Evolutionary conservation across 805 yeast species (phyloP), one percentile per base, ranked within the genome.

Genomic region (Nakazawaea wyomingensis): DNA sequence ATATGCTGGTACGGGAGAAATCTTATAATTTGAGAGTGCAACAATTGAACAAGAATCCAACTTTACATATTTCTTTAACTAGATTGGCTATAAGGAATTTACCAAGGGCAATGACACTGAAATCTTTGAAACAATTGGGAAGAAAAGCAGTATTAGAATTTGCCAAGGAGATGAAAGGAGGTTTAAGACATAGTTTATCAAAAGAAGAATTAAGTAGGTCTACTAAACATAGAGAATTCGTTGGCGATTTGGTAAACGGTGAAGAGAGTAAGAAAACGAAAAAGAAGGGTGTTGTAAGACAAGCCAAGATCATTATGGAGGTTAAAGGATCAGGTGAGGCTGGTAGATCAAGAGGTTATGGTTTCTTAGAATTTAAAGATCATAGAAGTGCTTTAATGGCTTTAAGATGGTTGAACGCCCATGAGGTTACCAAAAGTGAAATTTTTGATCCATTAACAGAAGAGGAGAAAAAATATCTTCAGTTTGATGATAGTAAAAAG

Each of bases 271-370:
- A 80, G 53, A 80, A 71, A 48, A 76, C 78, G 43, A 87, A 85
- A 57, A 83, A 88, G 54, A 78, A 76, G 36, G 99, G 99, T 66
- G 87, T 93, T 31, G 96, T 93, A 3, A 82, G 78, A 62, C 98
- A 93, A 65, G 85, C 97, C 20, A 93, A 93, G 68, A 82, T 93
- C 50, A 85, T 93, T 49, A 85, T 78, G 72, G 99, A 93, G 65
- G 85, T 87, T 34, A 91, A 90, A 60, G 96, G 89, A 6, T 71
- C 91, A 7, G 95, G 95, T 17, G 83, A 82, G 20, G 64, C 72
- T 22, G 99, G 99, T 44, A 76, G 99, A 63, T 82, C 93, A 57
- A 82, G 97, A 70, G 99, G 99, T 48, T 93, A 91, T 56, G 99
- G 99, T 50, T 91, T 93, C 72, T 64, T 93, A 35, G 98, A 93